A percentile compares a stretch with the other conserved stretches of the same genome.
Conservation (phyloP, 768 basidiomycete genomes). For the Boletus rex-veris region DNA sequence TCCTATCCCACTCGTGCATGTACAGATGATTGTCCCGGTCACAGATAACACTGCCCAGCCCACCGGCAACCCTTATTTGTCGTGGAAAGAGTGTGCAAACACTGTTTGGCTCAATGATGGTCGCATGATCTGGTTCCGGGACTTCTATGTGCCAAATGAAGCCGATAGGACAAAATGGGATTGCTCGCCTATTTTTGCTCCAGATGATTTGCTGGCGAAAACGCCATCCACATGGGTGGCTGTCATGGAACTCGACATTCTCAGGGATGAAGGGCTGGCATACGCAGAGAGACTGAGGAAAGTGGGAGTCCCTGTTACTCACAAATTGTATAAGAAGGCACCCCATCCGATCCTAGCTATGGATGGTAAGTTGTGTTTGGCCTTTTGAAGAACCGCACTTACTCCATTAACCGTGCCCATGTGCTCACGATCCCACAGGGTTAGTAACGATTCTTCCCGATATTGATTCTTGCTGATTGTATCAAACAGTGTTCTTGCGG, state of each 20-base stretch:
- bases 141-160: conserved; percentile 63
- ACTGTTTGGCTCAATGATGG: conserved; percentile 59
- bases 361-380: conserved; percentile 49
- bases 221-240: conserved; percentile 62
- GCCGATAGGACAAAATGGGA: conserved; percentile 64
- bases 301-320: conserved; percentile 52
- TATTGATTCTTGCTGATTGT: conserved; percentile 8
- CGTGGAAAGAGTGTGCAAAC: conserved; percentile 58
- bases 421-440: conserved; percentile 16
- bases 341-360: conserved; percentile 75
- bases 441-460: conserved; percentile 6
- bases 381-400: background rate
- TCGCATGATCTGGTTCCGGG: conserved; percentile 73
- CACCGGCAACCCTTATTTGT: conserved; percentile 36
- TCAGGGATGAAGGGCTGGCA: conserved; percentile 63
- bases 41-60: conserved; percentile 66
- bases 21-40: conserved; percentile 70
- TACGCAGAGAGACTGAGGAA: conserved; percentile 58
- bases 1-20: conserved; percentile 54
- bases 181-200: conserved; percentile 68
- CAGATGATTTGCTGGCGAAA: conserved; percentile 49
- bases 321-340: conserved; percentile 56
- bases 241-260: conserved; percentile 65
- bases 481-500: conserved; percentile 32
- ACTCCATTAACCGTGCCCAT: background rate